A percentile compares a stretch with the other conserved stretches of the same genome.
These are phyloP conservation scores for Globisporangium iwayamae DNA, from an alignment of 352 stramenopile genomes.

Conservation along the genomic window DNA sequence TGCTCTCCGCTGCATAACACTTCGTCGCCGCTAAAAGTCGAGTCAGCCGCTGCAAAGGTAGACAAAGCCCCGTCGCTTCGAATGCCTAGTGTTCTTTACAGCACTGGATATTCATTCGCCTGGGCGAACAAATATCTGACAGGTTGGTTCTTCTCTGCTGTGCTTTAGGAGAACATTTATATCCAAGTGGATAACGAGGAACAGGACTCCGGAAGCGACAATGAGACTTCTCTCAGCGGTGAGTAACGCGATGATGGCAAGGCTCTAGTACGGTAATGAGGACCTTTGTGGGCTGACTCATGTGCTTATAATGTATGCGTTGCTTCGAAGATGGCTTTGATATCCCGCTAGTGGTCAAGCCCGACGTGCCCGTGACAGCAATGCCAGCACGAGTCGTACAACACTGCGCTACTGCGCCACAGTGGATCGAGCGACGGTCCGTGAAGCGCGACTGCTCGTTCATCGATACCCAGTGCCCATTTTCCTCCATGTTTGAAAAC, in stretches of 20 bases:
- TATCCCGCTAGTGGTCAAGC: neutral
- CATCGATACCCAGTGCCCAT: slow-evolving; percentile 11
- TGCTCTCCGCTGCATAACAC: neutral
- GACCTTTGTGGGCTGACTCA: too few relatives aligned
- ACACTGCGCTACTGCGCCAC: neutral
- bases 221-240: slow-evolving; percentile 10
- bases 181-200: slow-evolving; percentile 1
- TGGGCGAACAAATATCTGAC: neutral
- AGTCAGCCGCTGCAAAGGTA: neutral
- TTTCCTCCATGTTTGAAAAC: slow-evolving; percentile 3
- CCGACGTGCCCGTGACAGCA: neutral
- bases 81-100: too few relatives aligned
- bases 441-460: slow-evolving; percentile 24
- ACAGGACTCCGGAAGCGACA: neutral
- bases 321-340: slow-evolving; percentile 11
- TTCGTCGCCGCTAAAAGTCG: neutral
- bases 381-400: neutral
- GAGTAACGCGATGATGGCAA: neutral
- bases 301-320: neutral
- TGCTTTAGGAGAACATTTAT: slow-evolving; percentile 5
- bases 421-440: slow-evolving; percentile 19
- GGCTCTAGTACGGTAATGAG: too few relatives aligned
- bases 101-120: neutral
- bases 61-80: neutral
- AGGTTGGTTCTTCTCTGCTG: neutral